Evolutionary conservation across 345 rosid species (phyloP).

Genomic region (Eucalyptus viminalis): DNA sequence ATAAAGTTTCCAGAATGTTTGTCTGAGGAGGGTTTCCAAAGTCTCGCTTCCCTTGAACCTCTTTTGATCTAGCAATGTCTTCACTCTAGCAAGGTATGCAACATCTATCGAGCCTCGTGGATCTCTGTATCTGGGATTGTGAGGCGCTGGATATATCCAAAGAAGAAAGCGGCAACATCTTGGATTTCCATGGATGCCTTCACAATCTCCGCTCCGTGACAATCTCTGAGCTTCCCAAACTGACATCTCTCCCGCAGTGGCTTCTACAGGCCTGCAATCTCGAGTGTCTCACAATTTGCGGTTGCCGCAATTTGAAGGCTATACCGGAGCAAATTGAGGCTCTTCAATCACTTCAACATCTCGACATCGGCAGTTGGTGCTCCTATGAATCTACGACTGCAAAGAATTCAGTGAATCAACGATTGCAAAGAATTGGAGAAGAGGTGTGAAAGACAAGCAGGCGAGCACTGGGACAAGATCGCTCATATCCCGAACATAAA

Average conservation of each 20-base stretch:
- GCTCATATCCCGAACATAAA: not conserved
- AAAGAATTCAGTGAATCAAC: too few species aligned
- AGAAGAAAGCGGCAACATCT: too few species aligned
- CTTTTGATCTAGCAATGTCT: not conserved
- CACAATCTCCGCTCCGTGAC: too few species aligned
- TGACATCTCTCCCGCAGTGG: too few species aligned
- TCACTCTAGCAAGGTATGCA: not conserved
- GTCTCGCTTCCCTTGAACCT: not conserved
- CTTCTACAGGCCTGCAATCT: too few species aligned
- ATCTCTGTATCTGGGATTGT: not conserved
- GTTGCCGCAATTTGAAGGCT: too few species aligned
- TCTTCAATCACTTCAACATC: too few species aligned
- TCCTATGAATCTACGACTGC: rapidly evolving
- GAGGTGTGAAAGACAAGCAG: too few species aligned
- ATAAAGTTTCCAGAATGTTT: not conserved
- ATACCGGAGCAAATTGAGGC: not conserved
- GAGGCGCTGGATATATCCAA: too few species aligned
- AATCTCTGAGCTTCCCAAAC: rapidly evolving
- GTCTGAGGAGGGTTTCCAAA: not conserved
- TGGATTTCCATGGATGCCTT: too few species aligned
- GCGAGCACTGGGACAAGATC: not conserved
- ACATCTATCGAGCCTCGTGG: not conserved
- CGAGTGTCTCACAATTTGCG: rapidly evolving
- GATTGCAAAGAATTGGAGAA: too few species aligned
- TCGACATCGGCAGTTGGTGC: rapidly evolving